Percentiles rank a stretch among this genome's conserved stretches.
Conservation (phyloP, 345 rosid genomes). For the Eucalyptus rudis region DNA sequence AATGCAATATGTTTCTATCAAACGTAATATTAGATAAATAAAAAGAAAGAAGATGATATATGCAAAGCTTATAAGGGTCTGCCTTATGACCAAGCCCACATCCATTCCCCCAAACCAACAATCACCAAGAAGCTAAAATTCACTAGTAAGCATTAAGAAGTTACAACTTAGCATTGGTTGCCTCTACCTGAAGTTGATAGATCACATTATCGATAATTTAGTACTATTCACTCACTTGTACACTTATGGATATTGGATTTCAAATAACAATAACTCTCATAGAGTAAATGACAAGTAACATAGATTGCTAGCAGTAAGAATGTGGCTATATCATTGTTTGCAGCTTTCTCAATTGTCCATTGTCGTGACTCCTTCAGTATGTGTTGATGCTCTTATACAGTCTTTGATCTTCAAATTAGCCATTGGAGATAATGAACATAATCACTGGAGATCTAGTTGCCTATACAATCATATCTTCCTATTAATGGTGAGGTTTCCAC, state of each 20-base stretch:
- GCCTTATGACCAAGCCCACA: not conserved
- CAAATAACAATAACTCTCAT: not conserved
- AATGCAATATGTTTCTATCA: not conserved
- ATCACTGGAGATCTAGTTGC: not conserved
- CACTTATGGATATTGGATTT: not conserved
- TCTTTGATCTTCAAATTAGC: not conserved
- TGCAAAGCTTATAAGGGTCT: not conserved
- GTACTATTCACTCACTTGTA: not conserved
- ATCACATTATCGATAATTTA: not conserved
- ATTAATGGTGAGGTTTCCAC: not conserved
- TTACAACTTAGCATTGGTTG: not conserved
- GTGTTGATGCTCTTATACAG: not conserved
- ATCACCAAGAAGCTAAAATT: not conserved
- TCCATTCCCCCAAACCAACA: not conserved
- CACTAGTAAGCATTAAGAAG: not conserved
- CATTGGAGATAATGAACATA: not conserved
- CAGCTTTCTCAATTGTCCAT: not conserved
- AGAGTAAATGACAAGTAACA: not conserved
- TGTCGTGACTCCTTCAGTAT: not conserved
- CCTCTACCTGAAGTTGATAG: not conserved
- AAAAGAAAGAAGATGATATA: not conserved
- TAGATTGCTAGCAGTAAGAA: not conserved
- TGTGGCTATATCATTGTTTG: not conserved
- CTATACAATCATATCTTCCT: not conserved
- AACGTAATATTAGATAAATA: not conserved